A percentile compares a stretch with the other conserved stretches of the same genome.
phyloP scores from a whole-genome alignment of 305 asterid species.

The Fraxinus paxiana region DNA sequence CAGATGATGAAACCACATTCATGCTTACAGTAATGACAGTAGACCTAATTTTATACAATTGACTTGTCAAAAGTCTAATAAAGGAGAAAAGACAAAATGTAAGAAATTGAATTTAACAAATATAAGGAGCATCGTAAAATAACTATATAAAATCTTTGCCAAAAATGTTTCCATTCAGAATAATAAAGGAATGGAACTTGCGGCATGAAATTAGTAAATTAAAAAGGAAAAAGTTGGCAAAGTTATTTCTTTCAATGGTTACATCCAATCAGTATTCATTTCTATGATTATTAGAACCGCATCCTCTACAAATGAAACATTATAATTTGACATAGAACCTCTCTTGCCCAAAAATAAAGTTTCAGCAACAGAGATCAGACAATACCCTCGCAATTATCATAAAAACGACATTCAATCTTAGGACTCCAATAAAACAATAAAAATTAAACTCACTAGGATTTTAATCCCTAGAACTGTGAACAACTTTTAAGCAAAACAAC shows the following conservation, averaged over 20 bases:
- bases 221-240: constrained; percentile 1
- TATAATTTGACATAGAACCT: background rate
- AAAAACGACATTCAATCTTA: background rate
- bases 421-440: background rate
- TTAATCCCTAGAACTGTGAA: constrained; percentile 1
- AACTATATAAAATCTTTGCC: background rate
- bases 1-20: background rate
- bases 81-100: background rate
- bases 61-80: background rate
- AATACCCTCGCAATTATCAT: background rate
- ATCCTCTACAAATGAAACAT: background rate
- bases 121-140: background rate
- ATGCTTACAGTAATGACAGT: constrained; percentile 8
- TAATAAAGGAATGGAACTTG: background rate
- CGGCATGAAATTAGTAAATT: background rate
- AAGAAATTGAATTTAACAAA: background rate
- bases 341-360: constrained; percentile 15
- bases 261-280: background rate
- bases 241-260: background rate
- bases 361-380: constrained; percentile 2
- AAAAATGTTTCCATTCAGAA: background rate
- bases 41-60: background rate
- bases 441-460: background rate
- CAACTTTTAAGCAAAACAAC: constrained; percentile 7
- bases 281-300: constrained; percentile 13